phyloP scores from a whole-genome alignment of 2,329 filamentous ascomycete species.

The Cadophora sp. region DNA sequence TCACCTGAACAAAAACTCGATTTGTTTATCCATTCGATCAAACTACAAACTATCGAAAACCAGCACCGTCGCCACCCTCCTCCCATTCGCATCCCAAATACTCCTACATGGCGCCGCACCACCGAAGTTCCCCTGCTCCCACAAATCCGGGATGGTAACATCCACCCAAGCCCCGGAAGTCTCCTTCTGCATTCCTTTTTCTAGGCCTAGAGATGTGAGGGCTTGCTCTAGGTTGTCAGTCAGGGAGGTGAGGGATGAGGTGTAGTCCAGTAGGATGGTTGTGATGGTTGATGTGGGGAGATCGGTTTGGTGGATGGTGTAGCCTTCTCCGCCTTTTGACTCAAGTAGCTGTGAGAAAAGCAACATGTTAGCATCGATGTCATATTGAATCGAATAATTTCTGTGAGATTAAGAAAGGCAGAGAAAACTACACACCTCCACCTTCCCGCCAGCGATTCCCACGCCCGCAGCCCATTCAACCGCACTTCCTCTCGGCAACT shows the following conservation, averaged over 20 bases:
- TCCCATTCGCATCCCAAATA: conserved; percentile 50
- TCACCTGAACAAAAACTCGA: no score
- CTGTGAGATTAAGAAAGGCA: no score
- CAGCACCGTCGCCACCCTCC: conserved; percentile 42
- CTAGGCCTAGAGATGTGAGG: conserved; percentile 8
- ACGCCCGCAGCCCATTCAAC: conserved; percentile 85
- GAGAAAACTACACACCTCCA: conserved; percentile 29
- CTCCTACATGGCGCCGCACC: conserved; percentile 51
- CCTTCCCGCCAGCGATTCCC: conserved; percentile 53
- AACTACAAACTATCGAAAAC: conserved; percentile 7
- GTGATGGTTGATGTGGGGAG: conserved; percentile 20
- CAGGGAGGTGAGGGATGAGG: not conserved
- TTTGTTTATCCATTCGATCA: not conserved
- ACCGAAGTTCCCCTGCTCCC: conserved; percentile 1
- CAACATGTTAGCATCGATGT: not conserved
- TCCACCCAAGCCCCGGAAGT: conserved; percentile 33
- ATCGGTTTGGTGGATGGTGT: conserved; percentile 27
- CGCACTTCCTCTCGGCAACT: conserved; percentile 73
- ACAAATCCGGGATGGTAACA: conserved; percentile 17
- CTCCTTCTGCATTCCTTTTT: not conserved
- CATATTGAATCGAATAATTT: not conserved
- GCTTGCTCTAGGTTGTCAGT: conserved; percentile 19
- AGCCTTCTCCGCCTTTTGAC: conserved; percentile 7
- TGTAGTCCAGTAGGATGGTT: conserved; percentile 24
- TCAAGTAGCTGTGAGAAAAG: conserved; percentile 6